Conservation (phyloP, 1,284 basidiomycete species). For the Sanghuangporus weigelae region DNA sequence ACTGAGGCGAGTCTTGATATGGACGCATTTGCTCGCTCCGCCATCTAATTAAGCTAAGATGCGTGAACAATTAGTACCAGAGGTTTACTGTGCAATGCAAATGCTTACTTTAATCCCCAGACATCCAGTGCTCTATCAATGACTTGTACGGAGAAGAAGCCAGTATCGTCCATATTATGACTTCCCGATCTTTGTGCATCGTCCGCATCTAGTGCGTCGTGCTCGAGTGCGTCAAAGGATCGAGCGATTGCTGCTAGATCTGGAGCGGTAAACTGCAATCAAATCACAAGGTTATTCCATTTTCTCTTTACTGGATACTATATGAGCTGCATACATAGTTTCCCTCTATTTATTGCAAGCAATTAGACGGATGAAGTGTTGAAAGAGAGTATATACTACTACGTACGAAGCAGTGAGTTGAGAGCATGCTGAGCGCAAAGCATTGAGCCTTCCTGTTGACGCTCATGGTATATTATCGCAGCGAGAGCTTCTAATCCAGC, state of each 20-base stretch:
- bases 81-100: slow-evolving; percentile 11
- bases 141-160: slow-evolving; percentile 86
- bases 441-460: slow-evolving; percentile 71
- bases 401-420: slow-evolving; percentile 73
- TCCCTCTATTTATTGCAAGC: slow-evolving; percentile 44
- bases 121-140: slow-evolving; percentile 77
- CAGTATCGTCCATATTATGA: slow-evolving; percentile 88
- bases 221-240: slow-evolving; percentile 47
- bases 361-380: slow-evolving; percentile 13
- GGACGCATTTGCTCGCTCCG: slow-evolving; percentile 75
- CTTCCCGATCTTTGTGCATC: slow-evolving; percentile 38
- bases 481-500: slow-evolving; percentile 48
- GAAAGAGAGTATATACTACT: not conserved
- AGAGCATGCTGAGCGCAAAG: slow-evolving; percentile 84
- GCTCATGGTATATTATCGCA: slow-evolving; percentile 69
- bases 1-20: slow-evolving; percentile 79
- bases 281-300: not conserved
- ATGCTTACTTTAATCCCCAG: slow-evolving; percentile 69
- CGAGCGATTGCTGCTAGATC: slow-evolving; percentile 82
- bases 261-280: slow-evolving; percentile 68
- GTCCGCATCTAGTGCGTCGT: slow-evolving; percentile 18
- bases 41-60: slow-evolving; percentile 68
- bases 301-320: not conserved
- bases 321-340: slow-evolving; percentile 50
- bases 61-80: slow-evolving; percentile 26